Conservation (phyloP, 164 flowering plant species). For the Vitis riparia region DNA sequence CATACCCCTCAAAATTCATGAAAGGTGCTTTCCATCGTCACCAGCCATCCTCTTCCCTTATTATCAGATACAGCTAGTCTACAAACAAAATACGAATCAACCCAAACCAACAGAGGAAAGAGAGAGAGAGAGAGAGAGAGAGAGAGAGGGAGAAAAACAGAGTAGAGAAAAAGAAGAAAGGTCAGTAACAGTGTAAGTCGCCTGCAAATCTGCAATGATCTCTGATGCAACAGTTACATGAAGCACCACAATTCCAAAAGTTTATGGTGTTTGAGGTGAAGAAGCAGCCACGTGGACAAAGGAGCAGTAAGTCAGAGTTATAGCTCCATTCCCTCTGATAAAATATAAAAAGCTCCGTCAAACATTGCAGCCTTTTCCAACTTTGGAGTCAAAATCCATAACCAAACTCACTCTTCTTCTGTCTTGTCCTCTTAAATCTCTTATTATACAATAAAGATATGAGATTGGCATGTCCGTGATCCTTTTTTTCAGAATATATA, state of each 20-base stretch:
- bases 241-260: neutral
- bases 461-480: no score
- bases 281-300: constrained; percentile 24
- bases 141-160: neutral
- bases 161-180: neutral
- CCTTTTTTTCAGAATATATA: no score
- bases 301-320: neutral
- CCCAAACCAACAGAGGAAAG: no score
- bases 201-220: constrained; percentile 7
- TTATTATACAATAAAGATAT: no score
- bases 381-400: no score
- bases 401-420: no score
- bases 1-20: neutral
- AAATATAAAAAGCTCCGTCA: no score
- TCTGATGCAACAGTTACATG: constrained; percentile 5
- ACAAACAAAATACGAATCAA: neutral
- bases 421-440: no score
- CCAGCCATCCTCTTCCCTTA: neutral
- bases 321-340: no score
- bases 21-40: neutral
- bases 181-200: neutral
- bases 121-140: constrained; percentile 3
- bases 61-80: neutral
- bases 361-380: no score
- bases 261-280: constrained; percentile 18